Evolutionary conservation across 805 yeast species (phyloP), one percentile per base, ranked within the genome.

Genomic region (Saccharomyces mikatae): DNA sequence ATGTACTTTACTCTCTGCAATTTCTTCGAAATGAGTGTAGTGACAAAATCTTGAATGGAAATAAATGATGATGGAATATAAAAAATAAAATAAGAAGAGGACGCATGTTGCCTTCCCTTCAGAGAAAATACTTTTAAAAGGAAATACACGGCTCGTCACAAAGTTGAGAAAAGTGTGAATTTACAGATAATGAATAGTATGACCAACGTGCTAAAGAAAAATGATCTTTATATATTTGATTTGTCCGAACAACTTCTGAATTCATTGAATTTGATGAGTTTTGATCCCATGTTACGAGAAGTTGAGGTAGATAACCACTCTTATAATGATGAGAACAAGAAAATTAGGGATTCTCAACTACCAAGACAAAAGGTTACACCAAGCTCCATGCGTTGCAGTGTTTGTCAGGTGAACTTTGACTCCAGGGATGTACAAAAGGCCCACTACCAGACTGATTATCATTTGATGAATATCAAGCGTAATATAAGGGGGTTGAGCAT

Each of bases 381-480:
- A 3, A 49, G 47, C 6, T 30, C 41, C 6, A 27, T 58, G 11
- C 54, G 49, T 32, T 66, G 75, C 51, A 54, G 55, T 24, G 58
- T 63, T 21, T 71, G 75, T 54, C 54, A 51, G 6, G n/a, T 57
- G 0, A 58, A 55, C n/a, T 63, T 71, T 9, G 41, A 47, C 14
- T 52, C 54, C 27, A 54, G 52, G 36, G 52, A 54, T 4, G 46
- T 47, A 6, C 60, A 68, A 36, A 72, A 75, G 54, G 67, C 63
- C 2, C 87, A 83, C 61, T 83, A 76, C 68, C 81, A 80, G 60
- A 73, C 83, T 0, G 88, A 83, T 60, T 73, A 76, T 24, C 83
- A 85, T 62, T 74, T 80, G 41, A 75, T 76, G 62, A 88, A 88
- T 63, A 58, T 80, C 52, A 84, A 83, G 64, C 73, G 91, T 53